Evolutionary conservation across 2,329 filamentous ascomycete genomes (phyloP).

Genomic region (Pestalotiopsis sp.): DNA sequence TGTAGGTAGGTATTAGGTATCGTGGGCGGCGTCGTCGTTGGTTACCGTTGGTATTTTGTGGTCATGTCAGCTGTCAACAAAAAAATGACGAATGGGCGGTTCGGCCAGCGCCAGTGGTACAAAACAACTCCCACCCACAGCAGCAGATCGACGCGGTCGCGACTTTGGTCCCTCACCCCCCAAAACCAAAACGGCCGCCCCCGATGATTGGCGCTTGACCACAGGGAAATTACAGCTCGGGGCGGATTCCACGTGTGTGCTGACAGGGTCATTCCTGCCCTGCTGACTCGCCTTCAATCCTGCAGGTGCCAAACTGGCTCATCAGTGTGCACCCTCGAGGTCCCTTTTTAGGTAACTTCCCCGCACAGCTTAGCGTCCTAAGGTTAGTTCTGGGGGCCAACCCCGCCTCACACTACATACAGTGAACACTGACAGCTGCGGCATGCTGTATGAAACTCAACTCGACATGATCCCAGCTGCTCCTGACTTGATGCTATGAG

Average conservation of each 20-base stretch:
- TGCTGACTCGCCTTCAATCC: no score
- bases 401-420: no score
- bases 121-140: neutral
- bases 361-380: no score
- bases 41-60: constrained; percentile 7
- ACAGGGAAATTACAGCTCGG: constrained; percentile 9
- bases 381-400: no score
- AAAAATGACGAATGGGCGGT: constrained; percentile 4
- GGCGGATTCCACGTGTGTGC: constrained; percentile 3
- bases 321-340: no score
- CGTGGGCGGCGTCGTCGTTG: constrained; percentile 1
- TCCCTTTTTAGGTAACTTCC: no score
- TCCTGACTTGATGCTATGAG: no score
- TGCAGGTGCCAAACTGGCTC: no score
- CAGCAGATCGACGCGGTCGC: constrained; percentile 8
- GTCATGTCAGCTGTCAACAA: constrained; percentile 10
- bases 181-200: neutral
- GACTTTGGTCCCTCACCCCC: constrained; percentile 2
- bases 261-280: constrained; percentile 4
- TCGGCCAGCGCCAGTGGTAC: neutral
- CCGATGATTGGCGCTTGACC: constrained; percentile 1
- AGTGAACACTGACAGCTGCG: no score
- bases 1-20: no score
- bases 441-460: no score
- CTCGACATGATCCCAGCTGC: no score